phyloP scores from a whole-genome alignment of 768 basidiomycete species.

The Tremella fuciformis region DNA sequence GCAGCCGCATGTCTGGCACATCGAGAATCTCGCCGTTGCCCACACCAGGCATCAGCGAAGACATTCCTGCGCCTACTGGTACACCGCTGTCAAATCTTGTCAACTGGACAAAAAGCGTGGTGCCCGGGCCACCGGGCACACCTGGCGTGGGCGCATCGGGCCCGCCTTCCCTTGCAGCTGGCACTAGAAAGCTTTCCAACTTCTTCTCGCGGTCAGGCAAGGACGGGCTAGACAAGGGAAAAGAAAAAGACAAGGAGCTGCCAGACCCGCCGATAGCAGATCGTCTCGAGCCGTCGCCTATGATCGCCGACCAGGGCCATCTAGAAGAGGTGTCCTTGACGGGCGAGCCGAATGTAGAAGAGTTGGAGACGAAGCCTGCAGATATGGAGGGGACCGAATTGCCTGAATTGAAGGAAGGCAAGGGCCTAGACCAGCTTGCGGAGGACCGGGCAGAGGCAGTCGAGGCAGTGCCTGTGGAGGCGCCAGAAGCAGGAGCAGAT shows the following conservation, averaged over 20 bases:
- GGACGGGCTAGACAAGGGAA: constrained; percentile 4
- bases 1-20: constrained; percentile 9
- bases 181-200: constrained; percentile 23
- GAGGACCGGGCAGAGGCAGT: not conserved
- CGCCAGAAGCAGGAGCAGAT: not conserved
- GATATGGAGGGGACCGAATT: not conserved
- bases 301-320: not conserved
- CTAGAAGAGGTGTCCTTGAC: no score
- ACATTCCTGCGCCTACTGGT: constrained; percentile 10
- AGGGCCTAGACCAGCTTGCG: not conserved
- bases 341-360: not conserved
- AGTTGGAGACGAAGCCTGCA: not conserved
- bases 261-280: not conserved
- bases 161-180: constrained; percentile 7
- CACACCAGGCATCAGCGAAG: constrained; percentile 10
- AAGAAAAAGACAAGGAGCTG: not conserved
- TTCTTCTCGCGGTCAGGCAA: constrained; percentile 32
- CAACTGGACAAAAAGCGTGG: constrained; percentile 41
- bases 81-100: constrained; percentile 46
- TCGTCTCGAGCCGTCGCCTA: constrained; percentile 19
- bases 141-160: not conserved
- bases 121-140: constrained; percentile 15
- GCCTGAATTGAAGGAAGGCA: not conserved
- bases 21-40: constrained; percentile 20
- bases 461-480: not conserved